Evolutionary conservation across 768 basidiomycete species (phyloP), one percentile per base, ranked within the genome.

Genomic region (Rubroboletus pulcherrimus): DNA sequence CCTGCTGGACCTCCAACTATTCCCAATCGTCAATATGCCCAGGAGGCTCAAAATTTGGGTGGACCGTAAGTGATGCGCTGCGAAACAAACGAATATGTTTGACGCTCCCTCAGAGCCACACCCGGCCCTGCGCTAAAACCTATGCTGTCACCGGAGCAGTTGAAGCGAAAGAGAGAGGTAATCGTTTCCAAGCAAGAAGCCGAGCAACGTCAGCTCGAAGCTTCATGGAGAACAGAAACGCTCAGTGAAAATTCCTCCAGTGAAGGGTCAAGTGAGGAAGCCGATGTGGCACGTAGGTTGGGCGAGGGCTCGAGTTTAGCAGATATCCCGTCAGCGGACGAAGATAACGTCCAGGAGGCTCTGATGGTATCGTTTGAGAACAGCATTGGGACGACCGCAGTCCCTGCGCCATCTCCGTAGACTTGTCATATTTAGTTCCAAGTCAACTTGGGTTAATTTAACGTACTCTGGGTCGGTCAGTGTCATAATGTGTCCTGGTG

Each of bases 161-260:
- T 61, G 42, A 57, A 38, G 41, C 42, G 17, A 34, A 63, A 17
- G n/a, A 55, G 56, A 42, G 38, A 51, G 11, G 55, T 41, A 4
- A 64, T 61, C 1, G 8, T 66, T 19, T 37, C 51, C 1, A 65
- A 30, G 33, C 64, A 61, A 40, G 46, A 52, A 51, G 53, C 48
- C 0, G 65, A 65, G 42, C 50, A 57, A 33, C 56, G 40, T 6
- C 14, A 64, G 34, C 48, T 66, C 19, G 49, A 46, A 15, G 45
- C 38, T 24, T 26, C 47, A 14, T 44, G 15, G 33, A 17, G 11
- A 45, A 43, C 12, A 37, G 47, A 49, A 14, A 15, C 30, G 37
- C 37, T 15, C 14, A n/a, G 26, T 6, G 21, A 33, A 44, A 29
- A 5, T 15, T 49, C 35, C 24, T 38, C 30, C 3, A 29, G 40